phyloP scores from a whole-genome alignment of 805 yeast species.

The Wickerhamiella parazyma region DNA sequence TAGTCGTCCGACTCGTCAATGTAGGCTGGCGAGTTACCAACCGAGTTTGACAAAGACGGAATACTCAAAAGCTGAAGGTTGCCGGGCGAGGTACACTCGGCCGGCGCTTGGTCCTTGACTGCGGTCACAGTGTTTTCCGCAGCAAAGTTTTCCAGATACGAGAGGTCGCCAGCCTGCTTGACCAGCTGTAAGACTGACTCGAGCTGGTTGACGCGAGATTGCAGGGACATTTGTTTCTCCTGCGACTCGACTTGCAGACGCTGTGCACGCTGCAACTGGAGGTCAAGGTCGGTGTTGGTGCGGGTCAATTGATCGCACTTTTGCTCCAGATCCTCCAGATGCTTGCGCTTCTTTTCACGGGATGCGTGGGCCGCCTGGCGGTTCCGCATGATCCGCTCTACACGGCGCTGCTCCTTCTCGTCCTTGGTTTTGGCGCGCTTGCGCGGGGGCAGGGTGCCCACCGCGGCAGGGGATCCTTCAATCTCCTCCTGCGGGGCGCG shows the following conservation, averaged over 20 bases:
- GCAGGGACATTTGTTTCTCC: conserved; percentile 10
- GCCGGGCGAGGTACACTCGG: conserved; percentile 11
- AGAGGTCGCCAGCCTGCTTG: conserved; percentile 16
- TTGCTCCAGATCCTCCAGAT: conserved; percentile 70
- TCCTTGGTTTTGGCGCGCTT: conserved; percentile 93
- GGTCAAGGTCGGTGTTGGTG: conserved; percentile 21
- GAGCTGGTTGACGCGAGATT: conserved; percentile 16
- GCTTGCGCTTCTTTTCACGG: conserved; percentile 88
- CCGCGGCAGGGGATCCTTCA: conserved; percentile 25
- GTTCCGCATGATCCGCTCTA: conserved; percentile 84
- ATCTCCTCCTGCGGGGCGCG: conserved; percentile 19
- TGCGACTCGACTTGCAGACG: conserved; percentile 12
- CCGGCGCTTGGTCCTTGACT: background rate
- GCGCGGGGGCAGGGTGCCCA: conserved; percentile 67
- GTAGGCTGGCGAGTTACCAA: conserved; percentile 11
- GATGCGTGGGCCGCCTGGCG: conserved; percentile 97
- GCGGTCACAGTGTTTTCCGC: conserved; percentile 1
- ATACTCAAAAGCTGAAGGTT: conserved; percentile 7
- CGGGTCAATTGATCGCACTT: conserved; percentile 26
- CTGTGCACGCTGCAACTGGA: conserved; percentile 13
- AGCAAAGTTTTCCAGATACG: conserved; percentile 10
- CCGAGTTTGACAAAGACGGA: conserved; percentile 11
- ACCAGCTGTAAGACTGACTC: conserved; percentile 18
- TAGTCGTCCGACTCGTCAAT: conserved; percentile 8
- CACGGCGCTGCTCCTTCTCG: conserved; percentile 92